Conservation (phyloP, 768 basidiomycete species). For the Gymnopilus junonius region DNA sequence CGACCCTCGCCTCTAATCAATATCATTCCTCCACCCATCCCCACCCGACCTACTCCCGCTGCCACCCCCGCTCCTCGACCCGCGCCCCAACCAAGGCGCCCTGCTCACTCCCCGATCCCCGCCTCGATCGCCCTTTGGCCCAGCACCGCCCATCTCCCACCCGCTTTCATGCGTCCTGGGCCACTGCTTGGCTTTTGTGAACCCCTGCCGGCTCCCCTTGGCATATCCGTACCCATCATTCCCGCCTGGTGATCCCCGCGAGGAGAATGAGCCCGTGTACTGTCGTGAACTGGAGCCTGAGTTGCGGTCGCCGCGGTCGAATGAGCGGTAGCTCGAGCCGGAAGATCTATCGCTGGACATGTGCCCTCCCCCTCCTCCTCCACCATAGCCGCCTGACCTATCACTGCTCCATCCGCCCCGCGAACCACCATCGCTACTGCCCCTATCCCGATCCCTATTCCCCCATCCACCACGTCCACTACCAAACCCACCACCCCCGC, state of each 20-base stretch:
- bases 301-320: background rate
- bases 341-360: no score
- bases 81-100: no score
- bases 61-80: no score
- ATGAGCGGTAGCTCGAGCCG: no score
- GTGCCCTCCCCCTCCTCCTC: background rate
- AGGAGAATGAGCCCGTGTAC: background rate
- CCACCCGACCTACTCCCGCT: no score
- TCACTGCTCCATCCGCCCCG: no score
- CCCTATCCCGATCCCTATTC: background rate
- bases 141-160: conserved; percentile 3
- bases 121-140: background rate
- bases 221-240: conserved; percentile 6
- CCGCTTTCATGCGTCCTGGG: background rate
- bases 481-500: background rate
- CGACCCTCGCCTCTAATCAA: background rate
- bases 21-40: background rate
- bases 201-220: conserved; percentile 4
- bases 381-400: background rate
- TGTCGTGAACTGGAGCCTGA: background rate
- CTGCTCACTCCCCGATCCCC: no score
- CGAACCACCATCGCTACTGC: no score
- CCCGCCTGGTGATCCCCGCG: background rate
- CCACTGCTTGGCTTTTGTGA: background rate
- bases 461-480: background rate